Base-by-base conservation (phyloP, 129 eudicot genomes). In the Erigeron canadensis region DNA sequence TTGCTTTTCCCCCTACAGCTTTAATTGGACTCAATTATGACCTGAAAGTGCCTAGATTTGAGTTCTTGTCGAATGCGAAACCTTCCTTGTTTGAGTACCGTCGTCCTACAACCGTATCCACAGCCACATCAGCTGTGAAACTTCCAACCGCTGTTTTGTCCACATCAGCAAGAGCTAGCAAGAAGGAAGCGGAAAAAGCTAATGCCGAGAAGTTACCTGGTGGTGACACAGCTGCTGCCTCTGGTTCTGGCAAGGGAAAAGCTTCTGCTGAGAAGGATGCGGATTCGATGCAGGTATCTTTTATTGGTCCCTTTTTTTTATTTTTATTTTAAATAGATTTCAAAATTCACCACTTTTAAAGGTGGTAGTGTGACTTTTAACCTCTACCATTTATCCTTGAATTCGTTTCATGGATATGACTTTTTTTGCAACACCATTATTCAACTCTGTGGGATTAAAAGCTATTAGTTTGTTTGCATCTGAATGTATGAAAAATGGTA, bases 61-160 rank as follows among this genome's bases (percentile, higher is more conserved):
- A 94, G 15, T 94, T 94, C 80, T 43, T 94, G 19, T 90, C 99
- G 10, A 90, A 94, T 58, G 97, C 99, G 34, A 90, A 94, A 55
- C 99, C 99, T 1, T 94, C 97, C 5, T 68, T 94, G 62, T 94
- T 94, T 13, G 99, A 90, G 84, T 94, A 94, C 83, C 99, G 97
- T 15, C 81, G 80, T 54, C 99, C 99, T 21, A 94, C 99, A 28
- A 84, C 86, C 51, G 97, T 90, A 23, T 85, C 99, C 38, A 83
- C 99, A 45, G 70, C 97, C 53, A 75, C 96, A 17, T 94, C 97
- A 39, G 85, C 94, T 4, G 99, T 84, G 73, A 94, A 94, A 78
- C 91, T 94, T 61, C 99, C 99, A 19, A 84, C 99, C 6, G 97
- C 97, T 5, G 90, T 90, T 66, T 76, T 94, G 75, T 94, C 99